Conservation (phyloP, 108 stramenopile genomes). For the Conticribra weissflogii region DNA sequence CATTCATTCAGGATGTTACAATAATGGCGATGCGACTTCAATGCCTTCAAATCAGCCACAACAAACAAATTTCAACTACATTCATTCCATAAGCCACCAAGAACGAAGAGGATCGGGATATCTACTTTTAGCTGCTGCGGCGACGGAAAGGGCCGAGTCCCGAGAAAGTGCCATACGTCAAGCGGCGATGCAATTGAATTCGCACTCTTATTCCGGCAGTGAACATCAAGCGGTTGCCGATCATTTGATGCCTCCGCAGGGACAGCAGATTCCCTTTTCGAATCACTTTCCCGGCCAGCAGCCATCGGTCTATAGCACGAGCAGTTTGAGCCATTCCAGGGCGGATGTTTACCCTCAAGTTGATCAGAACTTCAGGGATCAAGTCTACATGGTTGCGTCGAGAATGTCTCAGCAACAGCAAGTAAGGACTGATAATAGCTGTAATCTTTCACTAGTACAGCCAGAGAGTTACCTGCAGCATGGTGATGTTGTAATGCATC, state of each 20-base stretch:
- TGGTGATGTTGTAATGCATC: no score
- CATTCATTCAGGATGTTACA: no score
- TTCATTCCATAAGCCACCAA: no score
- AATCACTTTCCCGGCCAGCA: no score
- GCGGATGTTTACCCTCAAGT: neutral
- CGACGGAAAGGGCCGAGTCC: conserved; percentile 32
- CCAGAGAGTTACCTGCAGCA: neutral
- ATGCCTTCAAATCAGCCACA: no score
- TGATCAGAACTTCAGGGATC: conserved; percentile 11
- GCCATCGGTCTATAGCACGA: neutral
- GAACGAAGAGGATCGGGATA: conserved; percentile 44
- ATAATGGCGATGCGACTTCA: no score
- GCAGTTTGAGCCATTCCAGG: conserved; percentile 1
- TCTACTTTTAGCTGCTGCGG: conserved; percentile 38
- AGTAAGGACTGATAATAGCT: no score
- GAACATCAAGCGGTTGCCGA: neutral
- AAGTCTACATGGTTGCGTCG: conserved; percentile 29
- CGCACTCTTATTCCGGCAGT: conserved; percentile 1
- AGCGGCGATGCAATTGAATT: conserved; percentile 29
- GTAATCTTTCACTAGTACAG: neutral
- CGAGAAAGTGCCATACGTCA: conserved; percentile 42
- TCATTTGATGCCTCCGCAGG: neutral
- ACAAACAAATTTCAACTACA: no score
- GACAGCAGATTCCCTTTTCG: neutral
- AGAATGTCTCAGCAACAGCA: conserved; percentile 14